Evolutionary conservation across 78 protist species (phyloP).

Genomic region (Creolimax fragrantissima): DNA sequence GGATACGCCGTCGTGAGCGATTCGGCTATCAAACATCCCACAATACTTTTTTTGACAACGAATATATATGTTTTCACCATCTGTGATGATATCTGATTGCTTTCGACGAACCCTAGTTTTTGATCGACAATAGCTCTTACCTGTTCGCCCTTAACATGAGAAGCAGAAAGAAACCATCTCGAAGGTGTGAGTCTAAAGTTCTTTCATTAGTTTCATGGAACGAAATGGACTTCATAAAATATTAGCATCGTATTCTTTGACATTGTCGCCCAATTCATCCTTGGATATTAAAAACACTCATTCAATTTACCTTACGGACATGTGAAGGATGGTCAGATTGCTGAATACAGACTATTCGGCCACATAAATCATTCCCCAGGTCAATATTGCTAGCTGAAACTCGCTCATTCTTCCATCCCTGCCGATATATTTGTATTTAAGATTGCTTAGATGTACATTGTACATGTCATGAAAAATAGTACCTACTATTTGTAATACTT

Average conservation of each 20-base stretch:
- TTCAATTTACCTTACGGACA: not conserved
- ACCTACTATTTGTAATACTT: too few species aligned
- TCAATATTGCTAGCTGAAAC: not conserved
- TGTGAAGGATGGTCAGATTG: not conserved
- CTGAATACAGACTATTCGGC: not conserved
- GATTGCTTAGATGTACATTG: too few species aligned
- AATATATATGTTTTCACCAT: not conserved
- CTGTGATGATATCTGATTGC: not conserved
- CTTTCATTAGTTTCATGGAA: not conserved
- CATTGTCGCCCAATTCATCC: not conserved
- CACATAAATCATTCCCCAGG: not conserved
- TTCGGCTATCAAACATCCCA: not conserved
- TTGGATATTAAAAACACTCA: not conserved
- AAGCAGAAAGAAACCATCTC: not conserved
- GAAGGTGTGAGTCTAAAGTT: not conserved
- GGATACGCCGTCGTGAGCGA: not conserved
- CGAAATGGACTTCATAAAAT: not conserved
- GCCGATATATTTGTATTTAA: not conserved
- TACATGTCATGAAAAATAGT: too few species aligned
- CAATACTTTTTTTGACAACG: not conserved
- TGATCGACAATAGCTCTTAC: not conserved
- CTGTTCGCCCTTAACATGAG: not conserved
- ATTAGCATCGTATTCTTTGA: not conserved
- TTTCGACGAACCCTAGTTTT: not conserved
- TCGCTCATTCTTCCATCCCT: not conserved